These are phyloP conservation scores for Arachis stenosperma DNA, from an alignment of 306 rosid species.

Conservation along the genomic window DNA sequence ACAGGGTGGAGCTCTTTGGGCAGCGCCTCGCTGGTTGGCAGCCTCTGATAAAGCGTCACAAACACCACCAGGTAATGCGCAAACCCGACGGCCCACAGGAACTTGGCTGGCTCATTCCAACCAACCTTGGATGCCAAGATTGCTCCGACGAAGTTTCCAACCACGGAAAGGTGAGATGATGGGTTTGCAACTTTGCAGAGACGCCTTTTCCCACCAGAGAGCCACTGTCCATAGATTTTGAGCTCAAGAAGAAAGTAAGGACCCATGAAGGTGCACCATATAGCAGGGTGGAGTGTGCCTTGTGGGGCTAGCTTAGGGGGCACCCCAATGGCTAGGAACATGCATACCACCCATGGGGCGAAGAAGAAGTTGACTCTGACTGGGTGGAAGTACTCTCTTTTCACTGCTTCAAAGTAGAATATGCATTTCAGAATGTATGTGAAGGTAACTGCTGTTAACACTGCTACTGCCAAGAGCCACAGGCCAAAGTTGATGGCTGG, in stretches of 20 bases:
- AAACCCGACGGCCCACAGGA: constrained; percentile 87
- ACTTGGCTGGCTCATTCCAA: constrained; percentile 83
- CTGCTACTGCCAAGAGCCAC: constrained; percentile 64
- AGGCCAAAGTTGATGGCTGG: constrained; percentile 59
- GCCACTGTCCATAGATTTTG: constrained; percentile 88
- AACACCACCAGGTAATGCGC: constrained; percentile 82
- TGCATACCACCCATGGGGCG: constrained; percentile 87
- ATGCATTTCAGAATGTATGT: constrained; percentile 77
- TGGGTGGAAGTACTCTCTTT: constrained; percentile 83
- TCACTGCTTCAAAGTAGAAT: constrained; percentile 85
- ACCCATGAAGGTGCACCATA: constrained; percentile 70
- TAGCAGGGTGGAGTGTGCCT: constrained; percentile 63
- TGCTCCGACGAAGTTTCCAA: constrained; percentile 89
- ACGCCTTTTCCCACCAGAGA: constrained; percentile 84
- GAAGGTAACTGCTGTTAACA: constrained; percentile 52
- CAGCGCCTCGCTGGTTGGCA: constrained; percentile 82
- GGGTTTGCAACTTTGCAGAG: constrained; percentile 82
- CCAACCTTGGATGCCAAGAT: constrained; percentile 77
- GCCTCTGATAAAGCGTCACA: constrained; percentile 87
- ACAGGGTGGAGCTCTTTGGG: constrained; percentile 91
- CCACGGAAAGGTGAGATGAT: constrained; percentile 78
- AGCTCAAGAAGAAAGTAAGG: constrained; percentile 82
- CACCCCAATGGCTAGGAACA: constrained; percentile 71
- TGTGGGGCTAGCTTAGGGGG: constrained; percentile 50
- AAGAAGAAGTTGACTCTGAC: constrained; percentile 84